phyloP scores from a whole-genome alignment of 2,329 filamentous ascomycete genomes.

The Cadophora sp. region DNA sequence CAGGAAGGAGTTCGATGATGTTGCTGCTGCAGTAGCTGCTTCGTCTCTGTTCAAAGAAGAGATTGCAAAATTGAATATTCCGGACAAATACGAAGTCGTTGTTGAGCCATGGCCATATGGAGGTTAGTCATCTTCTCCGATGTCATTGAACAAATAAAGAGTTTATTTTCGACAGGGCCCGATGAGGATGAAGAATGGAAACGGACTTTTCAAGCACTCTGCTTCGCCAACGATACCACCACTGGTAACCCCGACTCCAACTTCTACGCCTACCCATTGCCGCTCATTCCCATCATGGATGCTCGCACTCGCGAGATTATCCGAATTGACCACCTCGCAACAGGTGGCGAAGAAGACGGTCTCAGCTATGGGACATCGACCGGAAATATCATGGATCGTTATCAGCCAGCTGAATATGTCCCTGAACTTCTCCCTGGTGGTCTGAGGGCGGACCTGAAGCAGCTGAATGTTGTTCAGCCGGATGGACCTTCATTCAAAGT shows the following conservation, averaged over 20 bases:
- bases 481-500: constrained; percentile 67
- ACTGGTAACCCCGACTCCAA: constrained; percentile 44
- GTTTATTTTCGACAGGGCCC: constrained; percentile 32
- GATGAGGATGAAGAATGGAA: constrained; percentile 53
- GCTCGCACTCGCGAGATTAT: constrained; percentile 53
- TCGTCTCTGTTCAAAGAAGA: constrained; percentile 59
- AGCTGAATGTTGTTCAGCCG: constrained; percentile 66
- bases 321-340: constrained; percentile 54
- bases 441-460: constrained; percentile 58
- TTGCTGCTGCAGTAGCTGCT: constrained; percentile 56
- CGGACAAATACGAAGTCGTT: constrained; percentile 58
- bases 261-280: constrained; percentile 58
- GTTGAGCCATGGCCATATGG: constrained; percentile 63
- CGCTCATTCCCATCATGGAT: constrained; percentile 56
- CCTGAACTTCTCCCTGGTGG: constrained; percentile 50
- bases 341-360: constrained; percentile 47
- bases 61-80: constrained; percentile 56
- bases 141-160: not conserved
- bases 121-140: constrained; percentile 40
- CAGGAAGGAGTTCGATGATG: constrained; percentile 54
- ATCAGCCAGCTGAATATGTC: constrained; percentile 45
- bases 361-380: constrained; percentile 51
- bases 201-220: constrained; percentile 60
- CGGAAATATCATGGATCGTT: constrained; percentile 52
- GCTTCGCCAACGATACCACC: constrained; percentile 54